Conservation (phyloP, 768 basidiomycete species). For the Mycena haematopus region DNA sequence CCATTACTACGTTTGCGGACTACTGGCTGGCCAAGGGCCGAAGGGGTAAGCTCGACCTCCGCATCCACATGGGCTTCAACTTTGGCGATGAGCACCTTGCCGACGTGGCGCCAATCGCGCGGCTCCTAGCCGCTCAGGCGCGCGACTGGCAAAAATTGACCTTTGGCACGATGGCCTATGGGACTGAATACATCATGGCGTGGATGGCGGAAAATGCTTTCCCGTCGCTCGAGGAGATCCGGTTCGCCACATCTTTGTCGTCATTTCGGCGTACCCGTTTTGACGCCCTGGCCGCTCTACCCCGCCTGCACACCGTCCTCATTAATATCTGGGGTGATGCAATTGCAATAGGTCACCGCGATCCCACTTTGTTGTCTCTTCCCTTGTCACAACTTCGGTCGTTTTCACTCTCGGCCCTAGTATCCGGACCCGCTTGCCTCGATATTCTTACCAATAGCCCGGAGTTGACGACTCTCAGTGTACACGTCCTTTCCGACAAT, state of each 20-base stretch:
- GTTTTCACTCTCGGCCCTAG: neutral
- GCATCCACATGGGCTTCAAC: neutral
- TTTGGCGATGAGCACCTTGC: neutral
- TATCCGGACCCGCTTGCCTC: neutral
- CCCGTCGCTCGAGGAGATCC: conserved; percentile 5
- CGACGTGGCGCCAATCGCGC: neutral
- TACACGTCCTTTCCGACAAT: neutral
- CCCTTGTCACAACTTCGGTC: neutral
- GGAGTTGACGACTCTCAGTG: neutral
- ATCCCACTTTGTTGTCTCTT: neutral
- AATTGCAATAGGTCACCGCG: no score
- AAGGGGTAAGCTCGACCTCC: neutral
- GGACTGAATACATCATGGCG: neutral
- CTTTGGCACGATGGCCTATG: neutral
- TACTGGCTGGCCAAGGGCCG: conserved; percentile 4
- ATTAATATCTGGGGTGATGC: neutral
- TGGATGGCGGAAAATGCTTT: neutral
- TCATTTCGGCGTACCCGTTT: neutral
- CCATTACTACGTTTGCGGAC: neutral
- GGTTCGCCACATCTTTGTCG: neutral
- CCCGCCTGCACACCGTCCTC: neutral
- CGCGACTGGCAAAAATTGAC: neutral
- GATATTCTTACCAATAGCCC: neutral
- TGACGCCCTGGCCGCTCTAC: neutral
- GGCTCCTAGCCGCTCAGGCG: neutral